Percentiles rank a stretch among this genome's conserved stretches.
Conservation (phyloP, 495 filamentous ascomycete genomes). For the Talaromyces proteolyticus region DNA sequence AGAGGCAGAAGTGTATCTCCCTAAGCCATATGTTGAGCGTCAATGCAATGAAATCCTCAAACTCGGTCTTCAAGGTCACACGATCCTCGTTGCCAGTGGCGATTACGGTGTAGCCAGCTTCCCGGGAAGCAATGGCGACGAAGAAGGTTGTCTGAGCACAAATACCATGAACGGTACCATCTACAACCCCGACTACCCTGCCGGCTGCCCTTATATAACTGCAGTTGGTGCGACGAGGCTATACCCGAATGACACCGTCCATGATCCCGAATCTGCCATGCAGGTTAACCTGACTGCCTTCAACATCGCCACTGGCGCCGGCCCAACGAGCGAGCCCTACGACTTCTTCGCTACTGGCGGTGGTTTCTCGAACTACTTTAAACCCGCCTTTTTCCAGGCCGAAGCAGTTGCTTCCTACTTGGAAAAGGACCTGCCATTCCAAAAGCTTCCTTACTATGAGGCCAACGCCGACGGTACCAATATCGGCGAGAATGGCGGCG, state of each 20-base stretch:
- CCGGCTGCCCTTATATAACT: slow-evolving; percentile 39
- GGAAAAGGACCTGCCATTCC: slow-evolving; percentile 20
- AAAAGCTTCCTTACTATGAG: slow-evolving; percentile 17
- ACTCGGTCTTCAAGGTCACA: neutral
- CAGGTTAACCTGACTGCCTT: no score
- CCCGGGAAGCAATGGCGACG: neutral
- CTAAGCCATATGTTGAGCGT: neutral
- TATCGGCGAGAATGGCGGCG: slow-evolving; percentile 12
- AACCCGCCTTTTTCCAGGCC: slow-evolving; percentile 13
- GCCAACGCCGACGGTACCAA: slow-evolving; percentile 17
- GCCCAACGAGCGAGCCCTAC: no score
- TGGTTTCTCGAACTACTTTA: slow-evolving; percentile 42
- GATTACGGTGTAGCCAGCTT: neutral
- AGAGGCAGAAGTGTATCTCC: neutral
- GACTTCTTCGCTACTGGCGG: slow-evolving; percentile 28
- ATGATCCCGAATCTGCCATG: slow-evolving; percentile 23
- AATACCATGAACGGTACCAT: slow-evolving; percentile 5
- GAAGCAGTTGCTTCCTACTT: no score
- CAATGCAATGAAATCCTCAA: neutral
- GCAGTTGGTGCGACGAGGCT: slow-evolving; percentile 33
- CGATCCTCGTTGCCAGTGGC: neutral
- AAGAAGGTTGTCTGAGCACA: neutral
- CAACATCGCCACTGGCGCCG: no score
- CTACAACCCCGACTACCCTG: slow-evolving; percentile 28
- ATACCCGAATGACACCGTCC: slow-evolving; percentile 17